These are phyloP conservation scores for Boletus tomentosulus DNA, from an alignment of 768 basidiomycete species.

Conservation along the genomic window DNA sequence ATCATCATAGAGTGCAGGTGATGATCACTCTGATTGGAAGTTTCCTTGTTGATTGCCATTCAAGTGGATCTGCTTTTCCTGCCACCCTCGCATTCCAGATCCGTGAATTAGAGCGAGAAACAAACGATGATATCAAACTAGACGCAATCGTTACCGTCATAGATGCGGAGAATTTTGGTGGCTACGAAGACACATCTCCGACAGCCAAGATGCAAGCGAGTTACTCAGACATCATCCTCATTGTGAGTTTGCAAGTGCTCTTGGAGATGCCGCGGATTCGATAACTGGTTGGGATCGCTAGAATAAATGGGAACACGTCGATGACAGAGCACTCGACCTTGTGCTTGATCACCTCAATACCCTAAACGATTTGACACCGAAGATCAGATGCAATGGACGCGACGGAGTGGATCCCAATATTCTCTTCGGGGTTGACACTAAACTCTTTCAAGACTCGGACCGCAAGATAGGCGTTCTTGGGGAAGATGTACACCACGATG, in stretches of 20 bases:
- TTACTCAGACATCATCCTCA: conserved; percentile 87
- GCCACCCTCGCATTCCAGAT: conserved; percentile 95
- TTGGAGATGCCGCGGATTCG: neutral
- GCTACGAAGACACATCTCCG: conserved; percentile 89
- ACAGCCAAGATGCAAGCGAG: conserved; percentile 95
- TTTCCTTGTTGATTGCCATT: neutral
- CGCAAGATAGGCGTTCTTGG: neutral
- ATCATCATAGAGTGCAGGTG: conserved; percentile 96
- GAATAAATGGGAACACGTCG: conserved; percentile 90
- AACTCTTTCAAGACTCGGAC: conserved; percentile 47
- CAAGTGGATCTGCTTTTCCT: conserved; percentile 89
- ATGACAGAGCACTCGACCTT: conserved; percentile 73
- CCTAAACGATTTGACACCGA: conserved; percentile 86
- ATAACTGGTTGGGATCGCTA: conserved; percentile 26
- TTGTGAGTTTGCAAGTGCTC: conserved; percentile 45
- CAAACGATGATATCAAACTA: conserved; percentile 67
- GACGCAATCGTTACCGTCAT: conserved; percentile 92
- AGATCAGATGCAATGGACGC: conserved; percentile 63
- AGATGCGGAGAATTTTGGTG: conserved; percentile 86
- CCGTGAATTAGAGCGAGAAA: conserved; percentile 81
- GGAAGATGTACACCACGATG: conserved; percentile 58
- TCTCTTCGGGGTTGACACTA: conserved; percentile 89
- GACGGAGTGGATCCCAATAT: conserved; percentile 71
- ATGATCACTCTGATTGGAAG: conserved; percentile 15
- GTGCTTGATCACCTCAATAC: conserved; percentile 86